These are phyloP conservation scores for Tylopilus orsonianus DNA, from an alignment of 1,284 basidiomycete genomes.

Conservation along the genomic window DNA sequence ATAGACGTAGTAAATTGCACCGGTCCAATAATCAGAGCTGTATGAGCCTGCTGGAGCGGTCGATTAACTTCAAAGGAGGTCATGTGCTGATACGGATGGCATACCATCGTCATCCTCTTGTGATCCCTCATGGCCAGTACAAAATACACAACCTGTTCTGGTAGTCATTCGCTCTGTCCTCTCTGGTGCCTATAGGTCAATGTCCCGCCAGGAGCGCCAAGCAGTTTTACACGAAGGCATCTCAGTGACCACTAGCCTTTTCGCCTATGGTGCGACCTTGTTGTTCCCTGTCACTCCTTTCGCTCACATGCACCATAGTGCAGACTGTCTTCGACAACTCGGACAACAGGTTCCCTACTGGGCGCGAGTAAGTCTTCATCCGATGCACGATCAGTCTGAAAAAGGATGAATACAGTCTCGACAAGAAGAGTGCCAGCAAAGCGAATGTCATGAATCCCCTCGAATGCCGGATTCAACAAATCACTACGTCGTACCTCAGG, in stretches of 20 bases:
- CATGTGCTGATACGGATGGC: too few species aligned
- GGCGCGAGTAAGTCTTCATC: slow-evolving; percentile 81
- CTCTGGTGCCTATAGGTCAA: slow-evolving; percentile 95
- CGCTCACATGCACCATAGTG: slow-evolving; percentile 42
- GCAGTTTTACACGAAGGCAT: slow-evolving; percentile 92
- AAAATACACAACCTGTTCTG: too few species aligned
- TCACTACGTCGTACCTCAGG: slow-evolving; percentile 99
- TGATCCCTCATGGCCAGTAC: too few species aligned
- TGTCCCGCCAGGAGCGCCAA: slow-evolving; percentile 92
- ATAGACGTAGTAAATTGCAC: too few species aligned
- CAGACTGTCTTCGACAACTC: slow-evolving; percentile 89
- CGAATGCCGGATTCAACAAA: slow-evolving; percentile 95
- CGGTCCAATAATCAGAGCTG: too few species aligned
- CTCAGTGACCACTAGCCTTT: slow-evolving; percentile 84
- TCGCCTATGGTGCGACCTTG: slow-evolving; percentile 76
- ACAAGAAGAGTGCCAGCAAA: slow-evolving; percentile 93
- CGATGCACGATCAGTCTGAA: slow-evolving; percentile 95
- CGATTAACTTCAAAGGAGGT: too few species aligned
- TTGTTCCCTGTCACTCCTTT: neutral
- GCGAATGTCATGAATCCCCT: slow-evolving; percentile 97
- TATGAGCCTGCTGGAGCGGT: too few species aligned
- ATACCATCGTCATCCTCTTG: too few species aligned
- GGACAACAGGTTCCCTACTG: slow-evolving; percentile 90
- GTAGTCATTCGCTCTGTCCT: slow-evolving; percentile 95
- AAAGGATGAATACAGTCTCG: slow-evolving; percentile 98